These are phyloP conservation scores for Arctium minus DNA, from an alignment of 129 eudicot species.

Conservation along the genomic window DNA sequence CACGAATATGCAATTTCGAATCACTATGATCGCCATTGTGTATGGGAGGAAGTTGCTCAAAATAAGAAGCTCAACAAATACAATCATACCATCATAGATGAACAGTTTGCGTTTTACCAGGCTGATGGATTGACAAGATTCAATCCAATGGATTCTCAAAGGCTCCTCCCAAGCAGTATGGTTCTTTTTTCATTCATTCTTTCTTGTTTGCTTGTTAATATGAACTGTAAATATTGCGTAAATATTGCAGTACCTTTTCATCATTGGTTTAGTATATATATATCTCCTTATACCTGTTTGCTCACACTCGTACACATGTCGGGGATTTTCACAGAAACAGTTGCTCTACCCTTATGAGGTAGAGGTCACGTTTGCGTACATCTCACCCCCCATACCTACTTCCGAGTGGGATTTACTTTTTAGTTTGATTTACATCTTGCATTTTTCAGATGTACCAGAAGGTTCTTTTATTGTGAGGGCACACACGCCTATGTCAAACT, in stretches of 20 bases:
- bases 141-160: conserved; percentile 69
- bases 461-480: conserved; percentile 96
- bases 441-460: conserved; percentile 87
- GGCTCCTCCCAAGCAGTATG: conserved; percentile 95
- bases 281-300: neutral
- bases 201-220: neutral
- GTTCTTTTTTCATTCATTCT: neutral
- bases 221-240: neutral
- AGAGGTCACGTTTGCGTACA: too few species aligned
- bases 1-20: conserved; percentile 90
- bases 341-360: too few species aligned
- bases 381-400: too few species aligned
- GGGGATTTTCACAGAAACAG: neutral
- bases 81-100: conserved; percentile 82
- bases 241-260: neutral
- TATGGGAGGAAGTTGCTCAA: conserved; percentile 99
- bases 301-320: neutral
- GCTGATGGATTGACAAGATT: conserved; percentile 90
- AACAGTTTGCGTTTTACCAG: conserved; percentile 85
- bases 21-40: conserved; percentile 97
- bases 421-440: neutral
- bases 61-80: conserved; percentile 95
- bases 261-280: conserved; percentile 7
- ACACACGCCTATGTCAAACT: conserved; percentile 97
- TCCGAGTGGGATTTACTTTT: neutral